A percentile compares a stretch with the other conserved stretches of the same genome.
Conservation (phyloP, 768 basidiomycete genomes). For the Pholiota microspora region DNA sequence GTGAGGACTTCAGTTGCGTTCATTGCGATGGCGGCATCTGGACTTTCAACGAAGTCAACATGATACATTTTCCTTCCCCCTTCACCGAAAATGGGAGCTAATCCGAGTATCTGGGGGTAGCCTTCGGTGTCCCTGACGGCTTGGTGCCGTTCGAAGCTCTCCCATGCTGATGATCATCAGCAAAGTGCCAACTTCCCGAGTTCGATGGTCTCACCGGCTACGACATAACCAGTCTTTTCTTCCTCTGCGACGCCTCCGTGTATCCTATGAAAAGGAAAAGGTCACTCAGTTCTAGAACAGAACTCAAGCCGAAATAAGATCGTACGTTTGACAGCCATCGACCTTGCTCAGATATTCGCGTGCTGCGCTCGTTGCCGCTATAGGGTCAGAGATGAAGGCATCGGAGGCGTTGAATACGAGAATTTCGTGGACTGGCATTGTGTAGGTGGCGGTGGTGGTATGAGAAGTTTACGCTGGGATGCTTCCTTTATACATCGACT, state of each 20-base stretch:
- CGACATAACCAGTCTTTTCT: slow-evolving; percentile 12
- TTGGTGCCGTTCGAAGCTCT: slow-evolving; percentile 18
- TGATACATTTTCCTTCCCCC: background rate
- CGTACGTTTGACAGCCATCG: slow-evolving; percentile 22
- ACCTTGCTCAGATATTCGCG: slow-evolving; percentile 18
- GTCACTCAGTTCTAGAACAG: background rate
- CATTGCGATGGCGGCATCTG: background rate
- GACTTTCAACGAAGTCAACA: background rate
- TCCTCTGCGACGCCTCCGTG: slow-evolving; percentile 15
- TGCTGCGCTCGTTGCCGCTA: slow-evolving; percentile 12
- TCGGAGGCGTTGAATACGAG: background rate
- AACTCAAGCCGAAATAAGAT: background rate
- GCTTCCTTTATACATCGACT: background rate
- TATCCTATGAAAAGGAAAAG: slow-evolving; percentile 1
- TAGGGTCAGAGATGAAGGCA: slow-evolving; percentile 20
- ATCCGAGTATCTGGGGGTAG: slow-evolving; percentile 11
- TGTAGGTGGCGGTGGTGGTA: background rate
- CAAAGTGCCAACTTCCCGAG: background rate
- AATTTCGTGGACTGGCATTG: slow-evolving; percentile 3
- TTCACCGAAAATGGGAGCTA: background rate
- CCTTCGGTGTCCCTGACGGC: slow-evolving; percentile 12
- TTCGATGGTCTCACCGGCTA: slow-evolving; percentile 5
- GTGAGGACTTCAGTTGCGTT: background rate
- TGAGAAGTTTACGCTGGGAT: background rate
- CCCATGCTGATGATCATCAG: slow-evolving; percentile 15